Evolutionary conservation across 129 eudicot genomes (phyloP), one percentile per base, ranked within the genome.

Genomic region (Centrapalus pauciflorus): DNA sequence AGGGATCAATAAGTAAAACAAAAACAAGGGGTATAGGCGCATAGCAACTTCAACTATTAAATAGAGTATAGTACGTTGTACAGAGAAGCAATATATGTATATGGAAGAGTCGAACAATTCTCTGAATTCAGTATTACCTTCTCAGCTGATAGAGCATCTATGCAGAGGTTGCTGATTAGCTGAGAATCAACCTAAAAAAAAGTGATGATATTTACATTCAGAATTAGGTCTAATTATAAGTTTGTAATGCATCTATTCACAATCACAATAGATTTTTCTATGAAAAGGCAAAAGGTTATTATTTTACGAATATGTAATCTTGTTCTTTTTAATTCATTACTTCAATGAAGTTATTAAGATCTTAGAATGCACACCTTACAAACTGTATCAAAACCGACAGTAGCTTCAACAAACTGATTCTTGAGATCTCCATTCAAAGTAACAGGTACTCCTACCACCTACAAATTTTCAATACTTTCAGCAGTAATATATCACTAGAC

Each of bases 401-500:
- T 83, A 59, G 99, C 67, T 76, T 93, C 99, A 34, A 93, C 96
- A 80, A 93, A 93, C 50, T 93, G 99, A 80, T 93, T 93, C 77
- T 86, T 93, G 45, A 93, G 92, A 82, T 93, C 99, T 55, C 99
- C 99, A 74, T 93, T 93, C 67, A 93, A 74, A 4, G 99, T 93
- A 67, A 93, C 99, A 73, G 99, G 99, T 65, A 93, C 89, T 40
- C 99, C 99, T 61, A 93, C 90, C 76, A 93, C 99, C 96, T 88
- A 82, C 51, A 68, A 19, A 52, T 43, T 29, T 17, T 33, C 45
- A 46, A 30, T 27, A 23, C 0, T 21, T 30, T 30, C 4, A 46
- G 9, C 29, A 20, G 14, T 56, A 30, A 24, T 46, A 4, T 33
- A 30, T 25, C 50, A 9, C 26, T 38, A 17, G 16, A 9, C 25